Base-by-base conservation (phyloP, 345 rosid species). In the Camelina neglecta region DNA sequence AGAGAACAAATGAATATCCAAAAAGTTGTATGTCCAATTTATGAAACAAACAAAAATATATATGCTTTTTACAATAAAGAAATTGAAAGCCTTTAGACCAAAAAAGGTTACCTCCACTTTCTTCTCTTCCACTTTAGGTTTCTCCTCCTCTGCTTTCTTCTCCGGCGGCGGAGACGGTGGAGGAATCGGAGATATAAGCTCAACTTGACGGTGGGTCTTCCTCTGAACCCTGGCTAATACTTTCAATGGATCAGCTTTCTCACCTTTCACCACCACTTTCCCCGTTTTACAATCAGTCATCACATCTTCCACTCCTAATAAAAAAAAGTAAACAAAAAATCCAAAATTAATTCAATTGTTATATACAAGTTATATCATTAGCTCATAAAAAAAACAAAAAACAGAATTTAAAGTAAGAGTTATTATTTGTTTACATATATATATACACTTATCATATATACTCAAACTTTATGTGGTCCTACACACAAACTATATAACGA, bases 221-320 rank as follows among this genome's bases (percentile, higher is more conserved):
- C 85, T 84, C 75, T 90, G 96, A 61, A 95, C 79, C 73, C 97
- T 91, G 15, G 62, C 94, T 64, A 89, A 72, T 12, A 96, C 98
- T 82, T 90, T 88, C 74, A 93, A 15, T 6, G 99, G 97, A 85
- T 96, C 98, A 12, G 99, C 98, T 67, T 84, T 93, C 65, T 93
- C 97, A 54, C 99, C 99, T 81, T 88, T 96, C 78, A 96, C 98
- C 68, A 96, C 91, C 84, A 96, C 99, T 84, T 83, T 89, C 54
- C 86, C 78, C 39, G 82, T 78, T 84, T 84, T 89, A 84, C 93
- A 93, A 81, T 96, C 97, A 2, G 99, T 90, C 53, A 65, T 84
- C 75, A 93, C 96, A 72, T 91, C 93, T 68, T 96, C 98, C 20
- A 96, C 99, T 5, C 99, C 99, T 95, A 69, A n/a, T 26, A 66